Evolutionary conservation across 352 stramenopile genomes (phyloP).

Genomic region (Pythium monospermum): DNA sequence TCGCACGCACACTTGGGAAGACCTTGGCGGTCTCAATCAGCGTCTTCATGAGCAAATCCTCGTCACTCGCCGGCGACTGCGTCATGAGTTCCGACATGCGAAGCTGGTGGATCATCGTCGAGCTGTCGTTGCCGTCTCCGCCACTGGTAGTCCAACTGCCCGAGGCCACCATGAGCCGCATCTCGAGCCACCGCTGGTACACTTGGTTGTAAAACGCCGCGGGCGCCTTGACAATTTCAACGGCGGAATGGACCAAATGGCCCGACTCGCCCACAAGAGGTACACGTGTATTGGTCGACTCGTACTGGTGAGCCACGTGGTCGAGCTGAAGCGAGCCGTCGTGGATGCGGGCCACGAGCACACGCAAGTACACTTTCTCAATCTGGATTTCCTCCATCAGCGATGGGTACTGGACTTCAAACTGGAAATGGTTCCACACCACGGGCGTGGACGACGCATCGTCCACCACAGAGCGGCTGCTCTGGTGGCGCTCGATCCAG

Average conservation of each 20-base stretch:
- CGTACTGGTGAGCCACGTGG: constrained; percentile 36
- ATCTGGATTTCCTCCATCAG: constrained; percentile 63
- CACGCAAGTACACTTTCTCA: constrained; percentile 60
- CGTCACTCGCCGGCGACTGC: constrained; percentile 5
- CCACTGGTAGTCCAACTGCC: too few species aligned
- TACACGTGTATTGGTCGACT: background rate
- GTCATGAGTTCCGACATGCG: constrained; percentile 16
- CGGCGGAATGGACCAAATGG: constrained; percentile 58
- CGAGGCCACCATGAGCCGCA: constrained; percentile 53
- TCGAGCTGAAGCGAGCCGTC: constrained; percentile 61
- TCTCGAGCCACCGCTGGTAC: constrained; percentile 79
- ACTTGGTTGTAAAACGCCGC: constrained; percentile 68
- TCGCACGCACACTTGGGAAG: constrained; percentile 30
- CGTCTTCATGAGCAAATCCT: constrained; percentile 61
- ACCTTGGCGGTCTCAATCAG: constrained; percentile 57
- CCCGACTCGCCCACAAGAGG: constrained; percentile 7
- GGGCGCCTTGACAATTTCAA: constrained; percentile 60
- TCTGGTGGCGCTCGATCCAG: constrained; percentile 4
- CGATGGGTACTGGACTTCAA: constrained; percentile 56
- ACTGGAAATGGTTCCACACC: constrained; percentile 72
- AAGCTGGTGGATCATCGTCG: constrained; percentile 1
- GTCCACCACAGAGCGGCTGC: too few species aligned
- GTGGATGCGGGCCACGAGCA: constrained; percentile 61
- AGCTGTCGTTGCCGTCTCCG: constrained; percentile 12
- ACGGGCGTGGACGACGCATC: background rate